phyloP scores from a whole-genome alignment of 1,284 basidiomycete species.

The Cerrena zonata region DNA sequence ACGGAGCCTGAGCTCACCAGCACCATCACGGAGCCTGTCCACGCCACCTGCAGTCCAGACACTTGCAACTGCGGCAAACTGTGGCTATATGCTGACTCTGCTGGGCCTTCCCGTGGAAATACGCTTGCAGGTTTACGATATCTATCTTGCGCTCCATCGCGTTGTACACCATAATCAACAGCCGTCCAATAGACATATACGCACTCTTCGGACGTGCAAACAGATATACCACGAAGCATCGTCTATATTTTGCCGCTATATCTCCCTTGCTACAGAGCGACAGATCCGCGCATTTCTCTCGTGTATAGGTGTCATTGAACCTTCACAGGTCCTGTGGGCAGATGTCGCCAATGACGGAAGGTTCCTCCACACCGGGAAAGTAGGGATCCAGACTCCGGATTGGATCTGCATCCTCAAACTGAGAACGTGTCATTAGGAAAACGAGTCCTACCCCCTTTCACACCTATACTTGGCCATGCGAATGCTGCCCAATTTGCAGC shows the following conservation, averaged over 20 bases:
- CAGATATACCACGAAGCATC: conserved; percentile 29
- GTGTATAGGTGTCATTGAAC: conserved; percentile 16
- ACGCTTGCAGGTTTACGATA: conserved; percentile 32
- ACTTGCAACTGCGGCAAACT: not conserved
- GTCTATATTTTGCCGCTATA: conserved; percentile 26
- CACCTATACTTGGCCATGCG: conserved; percentile 30
- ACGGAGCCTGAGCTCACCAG: not conserved
- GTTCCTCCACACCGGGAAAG: conserved; percentile 15
- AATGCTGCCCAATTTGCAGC: conserved; percentile 27
- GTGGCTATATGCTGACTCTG: conserved; percentile 18
- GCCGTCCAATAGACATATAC: conserved; percentile 32
- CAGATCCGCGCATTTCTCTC: conserved; percentile 31
- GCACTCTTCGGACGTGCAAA: conserved; percentile 29
- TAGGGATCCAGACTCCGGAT: not conserved
- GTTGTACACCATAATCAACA: conserved; percentile 23
- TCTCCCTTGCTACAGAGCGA: conserved; percentile 35
- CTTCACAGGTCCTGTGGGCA: conserved; percentile 20
- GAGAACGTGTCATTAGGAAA: conserved; percentile 14
- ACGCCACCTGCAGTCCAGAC: not conserved
- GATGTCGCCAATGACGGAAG: conserved; percentile 40
- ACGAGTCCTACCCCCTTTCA: conserved; percentile 23
- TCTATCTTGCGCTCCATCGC: conserved; percentile 24
- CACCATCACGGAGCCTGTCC: conserved; percentile 1
- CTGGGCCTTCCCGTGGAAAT: conserved; percentile 33
- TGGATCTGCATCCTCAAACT: conserved; percentile 11